Percentiles rank a stretch among this genome's conserved stretches.
Evolutionary conservation across 257 asterid species (phyloP).

Genomic region (Craterostigma plantagineum): DNA sequence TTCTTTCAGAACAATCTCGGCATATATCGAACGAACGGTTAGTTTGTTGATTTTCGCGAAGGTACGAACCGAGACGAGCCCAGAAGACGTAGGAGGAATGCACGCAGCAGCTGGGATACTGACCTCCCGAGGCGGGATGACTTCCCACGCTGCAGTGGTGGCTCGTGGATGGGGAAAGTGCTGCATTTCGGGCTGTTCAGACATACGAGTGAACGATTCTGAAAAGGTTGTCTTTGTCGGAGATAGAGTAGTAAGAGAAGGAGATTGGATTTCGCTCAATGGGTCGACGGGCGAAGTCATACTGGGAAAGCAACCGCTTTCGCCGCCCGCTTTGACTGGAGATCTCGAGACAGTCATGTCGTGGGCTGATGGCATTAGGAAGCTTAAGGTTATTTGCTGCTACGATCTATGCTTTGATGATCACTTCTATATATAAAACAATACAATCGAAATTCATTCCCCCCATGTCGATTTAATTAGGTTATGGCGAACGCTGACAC

Average conservation of each 20-base stretch:
- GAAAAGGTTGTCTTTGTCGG: constrained; percentile 51
- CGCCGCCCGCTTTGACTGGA: constrained; percentile 67
- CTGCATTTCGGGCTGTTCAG: constrained; percentile 86
- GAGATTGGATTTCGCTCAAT: constrained; percentile 81
- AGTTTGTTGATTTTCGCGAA: constrained; percentile 4
- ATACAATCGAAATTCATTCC: too few relatives aligned
- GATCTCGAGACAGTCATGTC: constrained; percentile 75
- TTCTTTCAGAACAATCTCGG: too few relatives aligned
- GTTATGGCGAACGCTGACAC: constrained; percentile 99
- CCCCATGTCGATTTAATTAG: constrained; percentile 10
- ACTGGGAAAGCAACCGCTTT: constrained; percentile 62
- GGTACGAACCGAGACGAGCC: constrained; percentile 93
- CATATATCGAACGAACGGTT: too few relatives aligned
- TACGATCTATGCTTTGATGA: not conserved
- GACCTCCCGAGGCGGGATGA: constrained; percentile 98
- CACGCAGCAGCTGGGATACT: constrained; percentile 89
- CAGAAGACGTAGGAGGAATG: constrained; percentile 99
- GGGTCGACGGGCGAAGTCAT: constrained; percentile 94
- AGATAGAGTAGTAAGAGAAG: constrained; percentile 38
- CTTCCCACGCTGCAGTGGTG: constrained; percentile 97
- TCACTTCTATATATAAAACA: not conserved
- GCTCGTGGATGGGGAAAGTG: constrained; percentile 99
- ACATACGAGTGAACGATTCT: constrained; percentile 61
- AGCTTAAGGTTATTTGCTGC: constrained; percentile 37
- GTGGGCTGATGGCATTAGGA: constrained; percentile 71